Conservation (phyloP, 768 basidiomycete species). For the Tubosaeta sp. region DNA sequence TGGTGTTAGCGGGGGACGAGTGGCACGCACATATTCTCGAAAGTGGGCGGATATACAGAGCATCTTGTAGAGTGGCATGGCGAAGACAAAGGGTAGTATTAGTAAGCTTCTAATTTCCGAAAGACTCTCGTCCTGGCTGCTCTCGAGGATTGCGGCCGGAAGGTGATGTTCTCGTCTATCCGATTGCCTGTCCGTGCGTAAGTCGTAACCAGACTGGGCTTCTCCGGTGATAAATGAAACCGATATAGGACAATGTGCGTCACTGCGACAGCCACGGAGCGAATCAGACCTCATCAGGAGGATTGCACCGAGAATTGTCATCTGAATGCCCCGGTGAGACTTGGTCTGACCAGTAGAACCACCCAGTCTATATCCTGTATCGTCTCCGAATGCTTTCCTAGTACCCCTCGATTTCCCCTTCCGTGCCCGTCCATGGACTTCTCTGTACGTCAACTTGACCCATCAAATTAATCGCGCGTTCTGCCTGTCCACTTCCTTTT, state of each 20-base stretch:
- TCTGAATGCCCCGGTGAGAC: conserved; percentile 14
- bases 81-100: not conserved
- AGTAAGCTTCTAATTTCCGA: conserved; percentile 29
- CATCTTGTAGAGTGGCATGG: conserved; percentile 88
- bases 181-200: not conserved
- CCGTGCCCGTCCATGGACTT: conserved; percentile 25
- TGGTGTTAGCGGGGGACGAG: not conserved
- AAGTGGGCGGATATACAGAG: conserved; percentile 79
- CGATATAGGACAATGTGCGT: conserved; percentile 16
- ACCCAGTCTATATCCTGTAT: conserved; percentile 7
- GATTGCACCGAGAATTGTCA: conserved; percentile 21
- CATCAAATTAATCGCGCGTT: conserved; percentile 32
- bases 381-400: not conserved
- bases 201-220: conserved; percentile 17
- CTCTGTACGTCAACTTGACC: conserved; percentile 34
- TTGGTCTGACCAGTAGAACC: conserved; percentile 10
- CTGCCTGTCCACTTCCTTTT: conserved; percentile 33
- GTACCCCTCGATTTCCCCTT: conserved; percentile 14
- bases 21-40: conserved; percentile 58
- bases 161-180: too few species aligned
- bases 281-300: conserved; percentile 16
- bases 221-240: conserved; percentile 27
- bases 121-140: not conserved
- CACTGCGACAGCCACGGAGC: conserved; percentile 21
- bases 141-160: not conserved